Evolutionary conservation across 2,329 filamentous ascomycete genomes (phyloP), one percentile per base, ranked within the genome.

Genomic region (Penicillium janthinellum): DNA sequence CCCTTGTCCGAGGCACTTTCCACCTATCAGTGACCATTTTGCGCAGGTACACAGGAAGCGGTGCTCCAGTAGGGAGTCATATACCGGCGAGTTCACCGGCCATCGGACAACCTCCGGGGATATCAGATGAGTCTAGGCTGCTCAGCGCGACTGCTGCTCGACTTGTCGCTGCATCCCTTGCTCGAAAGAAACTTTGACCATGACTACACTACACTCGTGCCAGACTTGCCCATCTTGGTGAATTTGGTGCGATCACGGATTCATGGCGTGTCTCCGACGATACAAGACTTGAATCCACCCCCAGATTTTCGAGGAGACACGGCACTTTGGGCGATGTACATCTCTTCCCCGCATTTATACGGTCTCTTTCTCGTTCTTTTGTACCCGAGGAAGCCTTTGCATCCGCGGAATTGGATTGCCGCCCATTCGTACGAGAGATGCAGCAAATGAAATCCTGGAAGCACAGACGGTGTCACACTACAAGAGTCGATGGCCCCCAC

Each of bases 301-400:
- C 34, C 42, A 42, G 38, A 49, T 52, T 48, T 49, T 39, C 44
- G 12, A 22, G 5, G 20, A 31, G 7, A 58, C 35, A 48, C 55
- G 25, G 57, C 35, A 12, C 25, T 44, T 57, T 34, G 41, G 44
- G 22, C 14, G 39, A 14, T 22, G n/a, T 45, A 62, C 63, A 58
- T 44, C 48, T 15, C 35, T 66, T 67, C 65, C 65, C 65, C 64
- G 64, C 65, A 66, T 47, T 60, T 28, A 20, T 25, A 52, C 45
- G 44, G 17, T 20, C 28, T 34, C 5, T 35, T 37, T 4, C 35
- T 35, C 1, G 1, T 7, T 44, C 38, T 25, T 31, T 17, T 7
- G 10, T 44, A 38, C 20, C 41, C n/a, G 28, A 17, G 50, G 47
- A 54, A 58, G 54, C 55, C 60, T 47, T 56, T 11, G 4, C 15